phyloP scores from a whole-genome alignment of 2,329 filamentous ascomycete species.

The Aspergillus ruber region DNA sequence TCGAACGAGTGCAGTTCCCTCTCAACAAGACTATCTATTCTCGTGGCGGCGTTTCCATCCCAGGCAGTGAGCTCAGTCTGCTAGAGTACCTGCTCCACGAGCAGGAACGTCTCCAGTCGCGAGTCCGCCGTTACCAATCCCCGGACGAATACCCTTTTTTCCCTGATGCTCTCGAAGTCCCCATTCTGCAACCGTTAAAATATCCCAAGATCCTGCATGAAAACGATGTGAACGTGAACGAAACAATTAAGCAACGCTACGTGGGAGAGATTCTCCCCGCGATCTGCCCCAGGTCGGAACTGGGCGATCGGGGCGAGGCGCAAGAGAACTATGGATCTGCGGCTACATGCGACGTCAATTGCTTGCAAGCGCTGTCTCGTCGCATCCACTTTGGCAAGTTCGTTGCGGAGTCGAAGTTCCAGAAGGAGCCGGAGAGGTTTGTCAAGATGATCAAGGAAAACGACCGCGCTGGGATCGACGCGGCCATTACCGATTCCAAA shows the following conservation, averaged over 20 bases:
- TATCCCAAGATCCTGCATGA: constrained; percentile 84
- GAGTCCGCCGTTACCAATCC: constrained; percentile 88
- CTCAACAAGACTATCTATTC: constrained; percentile 83
- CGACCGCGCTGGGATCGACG: constrained; percentile 75
- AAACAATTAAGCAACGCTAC: constrained; percentile 79
- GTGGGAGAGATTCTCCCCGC: constrained; percentile 73
- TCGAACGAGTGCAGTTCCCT: constrained; percentile 96
- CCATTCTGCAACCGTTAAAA: constrained; percentile 78
- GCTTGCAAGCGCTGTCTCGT: constrained; percentile 80
- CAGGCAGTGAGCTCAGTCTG: constrained; percentile 66
- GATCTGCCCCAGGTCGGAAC: constrained; percentile 69
- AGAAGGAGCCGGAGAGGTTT: constrained; percentile 71
- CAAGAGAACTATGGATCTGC: constrained; percentile 94
- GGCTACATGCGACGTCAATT: constrained; percentile 83
- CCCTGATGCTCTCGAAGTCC: constrained; percentile 67
- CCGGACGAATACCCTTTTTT: constrained; percentile 99
- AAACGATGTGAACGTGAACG: constrained; percentile 88
- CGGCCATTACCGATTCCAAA: constrained; percentile 79
- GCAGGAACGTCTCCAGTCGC: constrained; percentile 84
- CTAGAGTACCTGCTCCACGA: constrained; percentile 91
- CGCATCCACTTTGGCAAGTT: constrained; percentile 98
- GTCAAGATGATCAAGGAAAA: constrained; percentile 72
- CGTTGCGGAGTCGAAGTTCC: constrained; percentile 93
- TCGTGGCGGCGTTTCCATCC: constrained; percentile 72
- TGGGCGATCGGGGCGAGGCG: constrained; percentile 71